Percentiles rank a stretch among this genome's conserved stretches.
phyloP scores from a whole-genome alignment of 1,139 yeast species.

The Blastobotrys raffinosifermentans region DNA sequence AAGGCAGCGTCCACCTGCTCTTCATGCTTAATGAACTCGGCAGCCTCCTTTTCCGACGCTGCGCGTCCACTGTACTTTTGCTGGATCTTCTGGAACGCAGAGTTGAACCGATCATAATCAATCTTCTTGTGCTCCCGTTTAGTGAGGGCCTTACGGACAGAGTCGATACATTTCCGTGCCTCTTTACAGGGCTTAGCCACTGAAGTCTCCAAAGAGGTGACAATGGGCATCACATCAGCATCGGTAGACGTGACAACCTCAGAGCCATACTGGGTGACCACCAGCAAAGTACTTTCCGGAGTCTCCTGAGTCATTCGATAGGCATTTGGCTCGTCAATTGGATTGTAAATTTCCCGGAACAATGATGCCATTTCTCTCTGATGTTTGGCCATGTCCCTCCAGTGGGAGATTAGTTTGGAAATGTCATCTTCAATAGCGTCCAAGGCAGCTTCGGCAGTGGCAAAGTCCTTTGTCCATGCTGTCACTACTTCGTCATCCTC shows the following conservation, averaged over 20 bases:
- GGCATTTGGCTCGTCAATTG: conserved; percentile 38
- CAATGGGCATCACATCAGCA: conserved; percentile 23
- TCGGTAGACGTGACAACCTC: conserved; percentile 21
- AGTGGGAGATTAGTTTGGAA: conserved; percentile 33
- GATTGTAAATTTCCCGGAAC: conserved; percentile 34
- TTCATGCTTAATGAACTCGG: conserved; percentile 25
- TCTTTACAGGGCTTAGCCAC: conserved; percentile 32
- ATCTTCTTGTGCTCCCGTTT: conserved; percentile 44
- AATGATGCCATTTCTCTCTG: conserved; percentile 34
- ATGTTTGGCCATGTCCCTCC: conserved; percentile 38
- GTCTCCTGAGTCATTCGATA: conserved; percentile 32
- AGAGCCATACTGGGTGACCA: conserved; percentile 22
- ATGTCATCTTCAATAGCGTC: conserved; percentile 38
- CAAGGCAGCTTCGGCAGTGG: conserved; percentile 42
- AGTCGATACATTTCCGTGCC: conserved; percentile 39
- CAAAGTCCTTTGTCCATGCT: conserved; percentile 45
- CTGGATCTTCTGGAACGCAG: conserved; percentile 41
- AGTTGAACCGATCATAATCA: conserved; percentile 40
- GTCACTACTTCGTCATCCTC: conserved; percentile 45
- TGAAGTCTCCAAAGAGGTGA: conserved; percentile 24
- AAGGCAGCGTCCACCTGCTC: conserved; percentile 29
- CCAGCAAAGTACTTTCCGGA: conserved; percentile 37
- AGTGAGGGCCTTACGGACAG: conserved; percentile 41
- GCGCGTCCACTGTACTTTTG: conserved; percentile 30
- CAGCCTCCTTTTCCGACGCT: conserved; percentile 30